These are phyloP conservation scores for Melampsora abietis-canadensis DNA, from an alignment of 1,284 basidiomycete species.

Conservation along the genomic window DNA sequence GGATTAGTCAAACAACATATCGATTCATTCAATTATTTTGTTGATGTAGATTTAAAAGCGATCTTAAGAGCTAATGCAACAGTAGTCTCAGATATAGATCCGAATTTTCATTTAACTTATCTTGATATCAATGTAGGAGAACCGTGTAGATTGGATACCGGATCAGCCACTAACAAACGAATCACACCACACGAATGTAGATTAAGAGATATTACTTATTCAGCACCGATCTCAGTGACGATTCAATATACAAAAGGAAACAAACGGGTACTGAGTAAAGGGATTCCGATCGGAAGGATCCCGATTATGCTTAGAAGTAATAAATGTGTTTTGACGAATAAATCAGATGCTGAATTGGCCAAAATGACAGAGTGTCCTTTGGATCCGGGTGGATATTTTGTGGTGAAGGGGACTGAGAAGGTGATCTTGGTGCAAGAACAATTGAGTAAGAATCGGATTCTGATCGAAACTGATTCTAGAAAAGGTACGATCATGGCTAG, in stretches of 20 bases:
- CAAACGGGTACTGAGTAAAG: slow-evolving; percentile 76
- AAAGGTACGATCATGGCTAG: slow-evolving; percentile 93
- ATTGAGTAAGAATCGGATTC: slow-evolving; percentile 97
- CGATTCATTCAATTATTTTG: slow-evolving; percentile 99
- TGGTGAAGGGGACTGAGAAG: slow-evolving; percentile 99
- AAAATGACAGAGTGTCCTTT: slow-evolving; percentile 93
- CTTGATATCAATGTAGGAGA: slow-evolving; percentile 89
- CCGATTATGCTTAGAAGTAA: slow-evolving; percentile 97
- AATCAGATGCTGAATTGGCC: slow-evolving; percentile 75
- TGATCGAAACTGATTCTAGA: slow-evolving; percentile 80
- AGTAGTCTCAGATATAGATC: slow-evolving; percentile 93
- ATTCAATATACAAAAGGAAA: slow-evolving; percentile 93
- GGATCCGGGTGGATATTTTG: slow-evolving; percentile 98
- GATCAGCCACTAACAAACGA: slow-evolving; percentile 68
- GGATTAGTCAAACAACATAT: slow-evolving; percentile 99
- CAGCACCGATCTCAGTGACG: slow-evolving; percentile 88
- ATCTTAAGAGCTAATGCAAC: slow-evolving; percentile 87
- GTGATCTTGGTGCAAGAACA: slow-evolving; percentile 99
- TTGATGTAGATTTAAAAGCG: slow-evolving; percentile 93
- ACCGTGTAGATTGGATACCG: slow-evolving; percentile 80
- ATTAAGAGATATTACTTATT: slow-evolving; percentile 91
- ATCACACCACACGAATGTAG: slow-evolving; percentile 98
- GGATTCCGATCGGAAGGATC: slow-evolving; percentile 83
- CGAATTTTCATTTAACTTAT: slow-evolving; percentile 95
- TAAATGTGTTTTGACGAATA: slow-evolving; percentile 82